Percentiles rank a stretch among this genome's conserved stretches.
These are phyloP conservation scores for Acanthamoeba royreba DNA, from an alignment of 208 protist species.

Conservation along the genomic window DNA sequence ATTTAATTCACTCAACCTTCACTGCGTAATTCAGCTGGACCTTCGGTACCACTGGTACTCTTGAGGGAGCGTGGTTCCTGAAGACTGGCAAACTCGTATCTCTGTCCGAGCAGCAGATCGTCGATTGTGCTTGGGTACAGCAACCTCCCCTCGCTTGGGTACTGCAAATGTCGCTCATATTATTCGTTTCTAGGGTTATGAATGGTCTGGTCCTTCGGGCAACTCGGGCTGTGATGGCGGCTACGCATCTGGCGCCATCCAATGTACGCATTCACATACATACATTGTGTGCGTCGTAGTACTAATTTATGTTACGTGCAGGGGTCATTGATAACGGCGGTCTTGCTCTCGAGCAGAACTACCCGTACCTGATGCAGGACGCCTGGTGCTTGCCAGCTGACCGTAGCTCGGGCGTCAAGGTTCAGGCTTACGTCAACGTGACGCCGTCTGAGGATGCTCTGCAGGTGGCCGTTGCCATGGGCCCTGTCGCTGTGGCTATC, in stretches of 20 bases:
- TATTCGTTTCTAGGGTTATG: background rate
- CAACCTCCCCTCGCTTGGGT: background rate
- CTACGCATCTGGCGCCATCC: background rate
- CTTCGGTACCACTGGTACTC: slow-evolving; percentile 91
- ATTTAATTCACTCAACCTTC: background rate
- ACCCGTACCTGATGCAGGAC: slow-evolving; percentile 16
- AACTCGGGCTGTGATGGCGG: background rate
- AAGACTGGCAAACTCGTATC: background rate
- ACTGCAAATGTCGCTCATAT: background rate
- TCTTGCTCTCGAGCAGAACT: background rate
- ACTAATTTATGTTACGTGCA: background rate
- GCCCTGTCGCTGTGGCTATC: slow-evolving; percentile 82
- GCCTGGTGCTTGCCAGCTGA: background rate
- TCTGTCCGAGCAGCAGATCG: slow-evolving; percentile 52
- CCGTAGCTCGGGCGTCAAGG: slow-evolving; percentile 33
- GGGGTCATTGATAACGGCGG: slow-evolving; percentile 16
- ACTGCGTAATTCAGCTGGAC: slow-evolving; percentile 82
- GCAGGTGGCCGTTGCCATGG: background rate
- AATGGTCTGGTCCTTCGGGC: background rate
- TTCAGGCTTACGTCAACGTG: slow-evolving; percentile 10
- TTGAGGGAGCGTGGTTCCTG: slow-evolving; percentile 84
- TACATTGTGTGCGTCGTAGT: background rate
- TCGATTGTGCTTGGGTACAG: background rate
- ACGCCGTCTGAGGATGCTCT: slow-evolving; percentile 72
- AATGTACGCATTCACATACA: background rate